Percentiles rank a stretch among this genome's conserved stretches.
These are phyloP conservation scores for Syncephalastrum contaminatum DNA, from an alignment of 371 early-diverging fungal species.

Conservation along the genomic window DNA sequence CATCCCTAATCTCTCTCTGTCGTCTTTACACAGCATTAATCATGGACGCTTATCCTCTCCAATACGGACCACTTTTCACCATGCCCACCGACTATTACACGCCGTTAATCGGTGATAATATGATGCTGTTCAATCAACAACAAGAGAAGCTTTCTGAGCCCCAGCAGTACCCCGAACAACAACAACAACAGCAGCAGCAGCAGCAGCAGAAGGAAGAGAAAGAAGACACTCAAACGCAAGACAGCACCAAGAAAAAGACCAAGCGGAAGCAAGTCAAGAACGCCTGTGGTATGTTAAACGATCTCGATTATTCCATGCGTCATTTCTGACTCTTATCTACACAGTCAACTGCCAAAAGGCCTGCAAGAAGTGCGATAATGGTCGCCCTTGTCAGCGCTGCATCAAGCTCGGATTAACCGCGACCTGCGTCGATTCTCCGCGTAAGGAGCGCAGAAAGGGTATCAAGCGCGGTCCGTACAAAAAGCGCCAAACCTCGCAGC, in stretches of 20 bases:
- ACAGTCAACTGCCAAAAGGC: conserved; percentile 83
- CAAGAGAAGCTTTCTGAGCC: not conserved
- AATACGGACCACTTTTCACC: not conserved
- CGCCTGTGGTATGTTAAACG: conserved; percentile 65
- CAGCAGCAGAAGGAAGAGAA: not conserved
- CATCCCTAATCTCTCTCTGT: not conserved
- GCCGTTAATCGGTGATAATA: conserved; percentile 1
- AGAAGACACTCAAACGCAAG: not conserved
- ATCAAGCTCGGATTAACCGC: conserved; percentile 65
- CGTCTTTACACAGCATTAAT: not conserved
- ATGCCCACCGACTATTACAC: conserved; percentile 7
- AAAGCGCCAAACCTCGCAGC: conserved; percentile 24
- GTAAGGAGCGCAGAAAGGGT: conserved; percentile 80
- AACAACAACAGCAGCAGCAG: conserved; percentile 3
- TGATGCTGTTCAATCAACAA: not conserved
- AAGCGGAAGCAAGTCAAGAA: conserved; percentile 77
- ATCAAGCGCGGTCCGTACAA: conserved; percentile 80
- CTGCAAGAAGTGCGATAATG: conserved; percentile 88
- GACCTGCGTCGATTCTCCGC: conserved; percentile 72
- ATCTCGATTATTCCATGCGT: not conserved
- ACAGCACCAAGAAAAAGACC: conserved; percentile 14
- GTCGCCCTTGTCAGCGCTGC: conserved; percentile 81
- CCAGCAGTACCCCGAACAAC: not conserved
- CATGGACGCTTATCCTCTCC: conserved; percentile 6
- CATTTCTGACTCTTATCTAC: conserved; percentile 3